phyloP scores from a whole-genome alignment of 805 yeast genomes.

The Hanseniaspora valbyensis region DNA sequence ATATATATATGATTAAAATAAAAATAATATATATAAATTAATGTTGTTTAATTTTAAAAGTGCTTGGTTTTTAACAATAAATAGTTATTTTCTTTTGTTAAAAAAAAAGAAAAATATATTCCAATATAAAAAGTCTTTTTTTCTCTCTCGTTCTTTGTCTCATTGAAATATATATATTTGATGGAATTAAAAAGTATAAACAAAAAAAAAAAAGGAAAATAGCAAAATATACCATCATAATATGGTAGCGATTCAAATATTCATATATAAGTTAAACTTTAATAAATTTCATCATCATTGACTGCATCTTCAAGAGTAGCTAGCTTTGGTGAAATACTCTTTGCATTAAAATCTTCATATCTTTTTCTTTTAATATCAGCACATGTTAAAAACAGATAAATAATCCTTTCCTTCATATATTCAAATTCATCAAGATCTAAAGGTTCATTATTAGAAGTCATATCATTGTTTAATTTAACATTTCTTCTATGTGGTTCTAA shows the following conservation, averaged over 20 bases:
- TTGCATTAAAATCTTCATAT: slow-evolving; percentile 2
- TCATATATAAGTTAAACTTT: no score
- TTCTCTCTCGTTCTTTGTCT: no score
- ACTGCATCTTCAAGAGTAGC: slow-evolving; percentile 8
- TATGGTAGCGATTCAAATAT: slow-evolving; percentile 1
- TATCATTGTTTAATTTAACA: slow-evolving; percentile 10
- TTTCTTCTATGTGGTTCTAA: slow-evolving; percentile 12
- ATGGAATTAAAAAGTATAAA: no score
- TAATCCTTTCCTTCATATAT: slow-evolving; percentile 13
- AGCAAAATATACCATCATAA: background rate
- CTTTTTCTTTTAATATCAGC: slow-evolving; percentile 8
- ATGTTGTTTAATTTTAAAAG: no score
- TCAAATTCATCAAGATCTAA: slow-evolving; percentile 8
- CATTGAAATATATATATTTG: no score
- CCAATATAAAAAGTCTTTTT: no score
- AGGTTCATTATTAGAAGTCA: slow-evolving; percentile 5
- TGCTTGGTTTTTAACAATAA: no score
- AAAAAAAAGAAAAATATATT: no score
- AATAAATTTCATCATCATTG: slow-evolving; percentile 13
- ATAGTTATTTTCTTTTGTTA: no score
- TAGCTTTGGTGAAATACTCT: background rate
- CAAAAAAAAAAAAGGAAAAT: no score
- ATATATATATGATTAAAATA: no score
- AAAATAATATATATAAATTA: no score
- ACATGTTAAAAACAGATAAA: background rate